phyloP scores from a whole-genome alignment of 352 stramenopile species.

The Phytophthora melonis region DNA sequence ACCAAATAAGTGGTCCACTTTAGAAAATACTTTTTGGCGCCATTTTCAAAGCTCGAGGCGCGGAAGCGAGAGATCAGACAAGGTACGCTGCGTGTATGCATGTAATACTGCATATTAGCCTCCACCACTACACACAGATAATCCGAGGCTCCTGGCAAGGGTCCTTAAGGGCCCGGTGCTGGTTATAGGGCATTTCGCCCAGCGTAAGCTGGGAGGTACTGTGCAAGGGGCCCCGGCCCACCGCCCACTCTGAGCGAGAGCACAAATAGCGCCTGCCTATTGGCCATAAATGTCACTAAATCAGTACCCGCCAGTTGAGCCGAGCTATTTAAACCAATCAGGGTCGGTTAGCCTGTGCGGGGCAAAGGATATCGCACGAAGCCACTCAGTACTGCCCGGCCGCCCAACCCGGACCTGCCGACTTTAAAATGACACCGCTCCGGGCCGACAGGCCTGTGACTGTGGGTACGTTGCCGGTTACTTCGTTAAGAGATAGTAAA shows the following conservation, averaged over 20 bases:
- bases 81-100: constrained; percentile 1
- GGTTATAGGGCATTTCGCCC: not conserved
- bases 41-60: not conserved
- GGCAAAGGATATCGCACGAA: constrained; percentile 1
- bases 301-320: not conserved
- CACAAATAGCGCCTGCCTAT: not conserved
- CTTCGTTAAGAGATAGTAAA: not conserved
- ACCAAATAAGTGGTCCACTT: not conserved
- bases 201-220: not conserved
- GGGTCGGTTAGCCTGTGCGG: not conserved
- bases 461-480: not conserved
- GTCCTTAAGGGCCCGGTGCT: not conserved
- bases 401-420: not conserved
- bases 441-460: not conserved
- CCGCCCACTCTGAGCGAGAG: not conserved
- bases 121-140: not conserved
- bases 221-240: not conserved
- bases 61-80: not conserved
- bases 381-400: not conserved
- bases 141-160: not conserved
- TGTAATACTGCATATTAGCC: not conserved
- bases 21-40: not conserved
- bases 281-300: not conserved
- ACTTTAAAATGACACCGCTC: not conserved
- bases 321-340: not conserved